These are phyloP conservation scores for Amanita subjunquillea DNA, from an alignment of 768 basidiomycete species.

Conservation along the genomic window DNA sequence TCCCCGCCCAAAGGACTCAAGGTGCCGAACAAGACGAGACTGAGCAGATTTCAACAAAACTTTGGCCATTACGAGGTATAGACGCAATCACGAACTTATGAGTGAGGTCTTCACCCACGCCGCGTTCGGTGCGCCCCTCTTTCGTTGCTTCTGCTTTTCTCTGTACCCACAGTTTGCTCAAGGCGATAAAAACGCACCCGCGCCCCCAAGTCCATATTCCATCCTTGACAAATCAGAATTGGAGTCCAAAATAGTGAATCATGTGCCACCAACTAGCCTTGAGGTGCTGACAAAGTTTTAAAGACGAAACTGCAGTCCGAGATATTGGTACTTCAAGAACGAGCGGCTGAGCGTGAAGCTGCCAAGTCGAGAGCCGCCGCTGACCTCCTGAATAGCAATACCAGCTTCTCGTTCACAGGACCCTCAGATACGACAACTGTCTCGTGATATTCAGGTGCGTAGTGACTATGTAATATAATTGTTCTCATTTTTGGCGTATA, in stretches of 20 bases:
- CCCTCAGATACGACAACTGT: constrained; percentile 10
- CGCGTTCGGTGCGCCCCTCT: constrained; percentile 39
- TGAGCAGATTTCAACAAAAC: constrained; percentile 63
- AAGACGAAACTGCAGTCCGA: constrained; percentile 53
- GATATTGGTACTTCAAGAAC: constrained; percentile 42
- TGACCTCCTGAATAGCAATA: background rate
- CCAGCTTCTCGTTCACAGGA: constrained; percentile 10
- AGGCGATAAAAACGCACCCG: constrained; percentile 32
- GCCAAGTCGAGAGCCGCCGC: background rate
- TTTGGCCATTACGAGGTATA: constrained; percentile 62
- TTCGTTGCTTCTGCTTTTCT: background rate
- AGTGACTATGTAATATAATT: background rate
- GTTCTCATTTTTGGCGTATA: background rate
- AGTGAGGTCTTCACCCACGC: constrained; percentile 71
- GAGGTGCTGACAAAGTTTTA: background rate
- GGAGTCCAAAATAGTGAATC: constrained; percentile 44
- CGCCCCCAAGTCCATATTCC: constrained; percentile 39
- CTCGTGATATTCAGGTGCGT: background rate
- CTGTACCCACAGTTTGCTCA: background rate
- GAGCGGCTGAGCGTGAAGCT: constrained; percentile 33
- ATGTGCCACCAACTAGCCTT: background rate
- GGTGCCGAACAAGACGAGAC: constrained; percentile 37
- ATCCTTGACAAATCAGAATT: constrained; percentile 51
- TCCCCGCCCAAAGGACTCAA: background rate
- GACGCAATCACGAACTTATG: constrained; percentile 79